Base-by-base conservation (phyloP, 441 rosid genomes). In the Bruguiera hainesii region DNA sequence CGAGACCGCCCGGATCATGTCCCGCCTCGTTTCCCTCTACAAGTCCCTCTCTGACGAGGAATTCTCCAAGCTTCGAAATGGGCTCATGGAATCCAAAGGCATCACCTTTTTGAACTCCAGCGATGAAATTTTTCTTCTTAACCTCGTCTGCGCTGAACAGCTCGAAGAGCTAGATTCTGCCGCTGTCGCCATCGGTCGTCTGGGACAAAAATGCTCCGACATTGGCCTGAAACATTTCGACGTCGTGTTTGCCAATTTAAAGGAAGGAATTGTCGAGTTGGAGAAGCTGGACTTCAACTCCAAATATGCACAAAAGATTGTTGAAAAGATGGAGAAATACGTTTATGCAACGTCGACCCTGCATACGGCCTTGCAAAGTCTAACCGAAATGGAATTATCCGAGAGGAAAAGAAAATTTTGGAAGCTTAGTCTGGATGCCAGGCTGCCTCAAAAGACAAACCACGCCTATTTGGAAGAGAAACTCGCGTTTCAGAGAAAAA, bases 1-100 rank as follows among this genome's bases (percentile, higher is more conserved):
- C 55, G 85, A 85, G 19, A 60, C 82, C 0, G 85, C 89, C 49
- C 82, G 69, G 57, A 64, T 78, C 52, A 81, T 85, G 81, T 75
- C 77, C 18, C 87, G 79, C 58, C 82, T 85, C 48, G 18, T 79
- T 5, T 39, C 65, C 35, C 78, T 85, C 30, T 69, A 81, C 70
- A 61, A 7, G 25, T 81, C 80, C 60, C 73, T 79, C 58, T 63
- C 78, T 7, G 76, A 78, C 5, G 71, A 75, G 0, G 80, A 76
- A 23, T 63, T 82, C 71, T 9, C 6, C 59, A 63, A 65, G 16
- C 80, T 81, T n/a, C 80, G 74, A 7, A 29, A 20, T 3, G 77
- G 70, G 10, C 48, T 74, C 57, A 7, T 80, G 26, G 78, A 63
- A 42, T 77, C 89, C 4, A 21, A 51, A 26, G 87, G 87, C 19